These are phyloP conservation scores for Pseudocercospora eumusae DNA, from an alignment of 2,329 filamentous ascomycete species.

Conservation along the genomic window DNA sequence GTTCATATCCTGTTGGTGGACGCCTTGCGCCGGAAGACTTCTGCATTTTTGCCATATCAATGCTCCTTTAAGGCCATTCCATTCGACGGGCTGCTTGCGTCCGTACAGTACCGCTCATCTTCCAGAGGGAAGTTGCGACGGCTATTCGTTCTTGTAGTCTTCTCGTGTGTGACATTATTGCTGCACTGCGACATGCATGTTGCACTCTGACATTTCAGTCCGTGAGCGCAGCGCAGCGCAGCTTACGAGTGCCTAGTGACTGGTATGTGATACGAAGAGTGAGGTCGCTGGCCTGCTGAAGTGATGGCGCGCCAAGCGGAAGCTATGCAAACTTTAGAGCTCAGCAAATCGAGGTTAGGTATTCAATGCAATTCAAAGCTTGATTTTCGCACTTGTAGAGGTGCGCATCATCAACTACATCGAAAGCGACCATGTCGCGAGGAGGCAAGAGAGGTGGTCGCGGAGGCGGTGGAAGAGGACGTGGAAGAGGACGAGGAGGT, in stretches of 20 bases:
- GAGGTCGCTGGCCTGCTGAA: background rate
- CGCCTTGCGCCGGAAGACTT: too few relatives aligned
- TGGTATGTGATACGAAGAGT: background rate
- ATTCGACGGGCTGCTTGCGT: background rate
- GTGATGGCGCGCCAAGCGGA: background rate
- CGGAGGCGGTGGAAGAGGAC: conserved; percentile 28
- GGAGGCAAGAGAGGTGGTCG: conserved; percentile 29
- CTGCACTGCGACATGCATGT: background rate
- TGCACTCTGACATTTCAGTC: background rate
- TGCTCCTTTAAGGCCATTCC: background rate
- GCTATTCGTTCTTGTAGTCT: background rate
- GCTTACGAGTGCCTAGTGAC: background rate
- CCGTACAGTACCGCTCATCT: background rate
- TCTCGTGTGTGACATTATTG: background rate
- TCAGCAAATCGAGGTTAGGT: background rate
- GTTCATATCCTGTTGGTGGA: too few relatives aligned
- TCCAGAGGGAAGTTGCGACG: background rate
- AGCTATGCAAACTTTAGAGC: background rate
- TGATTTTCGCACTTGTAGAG: background rate
- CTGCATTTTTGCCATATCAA: background rate
- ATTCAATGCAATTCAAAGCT: background rate
- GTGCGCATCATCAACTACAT: background rate
- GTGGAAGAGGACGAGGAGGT: conserved; percentile 31
- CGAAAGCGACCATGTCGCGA: conserved; percentile 25
- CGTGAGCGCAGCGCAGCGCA: background rate